Evolutionary conservation across 192 early-diverging fungal genomes (phyloP).

Genomic region (Funneliformis geosporum): DNA sequence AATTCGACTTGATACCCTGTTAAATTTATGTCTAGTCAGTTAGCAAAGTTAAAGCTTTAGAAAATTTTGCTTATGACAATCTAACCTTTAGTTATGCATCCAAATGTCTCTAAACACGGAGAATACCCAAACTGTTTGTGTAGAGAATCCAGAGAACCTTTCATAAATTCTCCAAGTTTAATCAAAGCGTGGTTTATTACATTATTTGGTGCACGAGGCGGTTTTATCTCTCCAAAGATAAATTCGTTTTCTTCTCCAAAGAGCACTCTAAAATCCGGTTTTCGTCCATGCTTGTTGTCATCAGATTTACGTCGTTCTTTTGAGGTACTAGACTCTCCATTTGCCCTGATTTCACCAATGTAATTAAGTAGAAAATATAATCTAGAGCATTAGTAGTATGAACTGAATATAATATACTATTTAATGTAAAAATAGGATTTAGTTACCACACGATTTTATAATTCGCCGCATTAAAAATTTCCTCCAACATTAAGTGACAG

Average conservation of each 20-base stretch:
- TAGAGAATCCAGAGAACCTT: constrained; percentile 10
- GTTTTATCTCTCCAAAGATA: constrained; percentile 18
- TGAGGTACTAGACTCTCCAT: not conserved
- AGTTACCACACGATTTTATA: not conserved
- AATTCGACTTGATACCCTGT: constrained; percentile 3
- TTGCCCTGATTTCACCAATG: not conserved
- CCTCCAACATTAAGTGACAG: not conserved
- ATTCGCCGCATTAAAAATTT: not conserved
- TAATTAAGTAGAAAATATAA: not conserved
- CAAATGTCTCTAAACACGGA: constrained; percentile 3
- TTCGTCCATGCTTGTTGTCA: not conserved
- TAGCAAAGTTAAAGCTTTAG: constrained; percentile 9
- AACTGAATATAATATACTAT: too few species aligned
- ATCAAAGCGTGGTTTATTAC: constrained; percentile 12
- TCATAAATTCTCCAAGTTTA: constrained; percentile 10
- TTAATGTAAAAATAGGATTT: too few species aligned
- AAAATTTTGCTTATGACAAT: not conserved
- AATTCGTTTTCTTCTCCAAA: constrained; percentile 8
- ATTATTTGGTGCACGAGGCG: not conserved
- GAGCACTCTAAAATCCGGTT: constrained; percentile 5
- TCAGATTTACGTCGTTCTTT: not conserved
- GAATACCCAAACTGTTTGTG: constrained; percentile 16
- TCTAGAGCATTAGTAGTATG: too few species aligned
- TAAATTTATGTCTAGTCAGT: constrained; percentile 13
- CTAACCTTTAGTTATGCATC: constrained; percentile 1